These are phyloP conservation scores for Pseudocercospora ulei DNA, from an alignment of 2,329 filamentous ascomycete genomes.

Conservation along the genomic window DNA sequence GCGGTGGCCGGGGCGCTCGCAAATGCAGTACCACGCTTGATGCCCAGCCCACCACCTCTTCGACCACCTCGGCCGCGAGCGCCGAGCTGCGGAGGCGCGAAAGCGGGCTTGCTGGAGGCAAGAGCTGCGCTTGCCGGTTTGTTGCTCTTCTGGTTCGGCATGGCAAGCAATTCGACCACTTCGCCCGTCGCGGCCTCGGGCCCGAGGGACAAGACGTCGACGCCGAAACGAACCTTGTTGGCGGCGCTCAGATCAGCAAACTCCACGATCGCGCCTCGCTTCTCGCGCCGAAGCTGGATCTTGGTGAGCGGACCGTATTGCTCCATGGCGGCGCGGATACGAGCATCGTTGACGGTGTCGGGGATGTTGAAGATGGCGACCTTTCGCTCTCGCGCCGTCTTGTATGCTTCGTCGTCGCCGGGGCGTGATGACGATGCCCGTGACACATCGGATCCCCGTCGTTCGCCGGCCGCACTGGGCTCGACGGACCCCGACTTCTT, in stretches of 20 bases:
- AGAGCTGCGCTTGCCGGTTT: too few species aligned
- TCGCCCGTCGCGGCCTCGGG: conserved; percentile 41
- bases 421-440: conserved; percentile 21
- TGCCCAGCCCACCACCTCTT: conserved; percentile 42
- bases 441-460: conserved; percentile 29
- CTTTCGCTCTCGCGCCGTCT: conserved; percentile 50
- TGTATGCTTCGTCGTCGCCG: conserved; percentile 22
- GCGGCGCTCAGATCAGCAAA: conserved; percentile 60
- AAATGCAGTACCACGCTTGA: conserved; percentile 38
- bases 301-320: conserved; percentile 62
- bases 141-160: conserved; percentile 34
- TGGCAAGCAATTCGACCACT: conserved; percentile 44
- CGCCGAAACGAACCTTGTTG: conserved; percentile 55
- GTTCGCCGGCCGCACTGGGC: conserved; percentile 19
- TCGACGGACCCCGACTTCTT: conserved; percentile 28
- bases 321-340: conserved; percentile 63
- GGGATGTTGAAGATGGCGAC: conserved; percentile 76
- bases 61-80: conserved; percentile 41
- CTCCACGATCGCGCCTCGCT: conserved; percentile 78
- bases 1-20: conserved; percentile 28
- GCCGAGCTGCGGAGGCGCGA: conserved; percentile 31
- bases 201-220: conserved; percentile 37
- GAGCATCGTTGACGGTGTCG: conserved; percentile 83
- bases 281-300: conserved; percentile 67
- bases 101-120: conserved; percentile 23